Base-by-base conservation (phyloP, 2,329 filamentous ascomycete species). In the Aureobasidium mangrovei region DNA sequence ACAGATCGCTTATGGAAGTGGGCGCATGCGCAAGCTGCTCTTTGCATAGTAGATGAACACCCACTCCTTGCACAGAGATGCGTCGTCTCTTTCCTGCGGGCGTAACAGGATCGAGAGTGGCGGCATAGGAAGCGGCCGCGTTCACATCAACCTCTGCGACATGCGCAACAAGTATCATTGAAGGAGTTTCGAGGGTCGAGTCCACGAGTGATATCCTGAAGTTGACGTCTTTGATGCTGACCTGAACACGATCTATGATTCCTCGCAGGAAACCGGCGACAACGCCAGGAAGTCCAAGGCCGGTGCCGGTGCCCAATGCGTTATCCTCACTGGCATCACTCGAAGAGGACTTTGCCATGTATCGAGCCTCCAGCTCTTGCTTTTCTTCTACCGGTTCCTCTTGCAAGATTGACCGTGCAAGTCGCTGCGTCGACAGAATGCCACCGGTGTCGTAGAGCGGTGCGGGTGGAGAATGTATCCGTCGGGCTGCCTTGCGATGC, bases 371-470 rank as follows among this genome's bases (percentile, higher is more conserved):
- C 27, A 91, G 73, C 63, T 84, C 79, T 56, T 74, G 76, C 59
- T 79, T 83, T 62, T 89, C 85, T 46, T 80, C 75, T 4, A 73
- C 72, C 9, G 85, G 81, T 63, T 89, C 83, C 1, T 84, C 80
- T 60, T 85, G 77, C n/a, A 91, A 73, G 64, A 91, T 91, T 0
- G 86, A 91, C 64, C 86, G 79, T 10, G 88, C 86, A 10, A 93
- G 74, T 60, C 90, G 84, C 55, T 82, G 80, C 2, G 85, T 79
- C 27, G 85, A 85, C 0, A 86, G 87, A 3, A 90, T 60, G 54
- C 70, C 62, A 12, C 68, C 62, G 7, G 69, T 65, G 4, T 67
- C 67, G 12, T 43, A 28, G 18, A 27, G 24, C 29, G 49, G 26
- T 8, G 61, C 56, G 10, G 64, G 59, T 26, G 65, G 65, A 28